phyloP scores from a whole-genome alignment of 2,329 filamentous ascomycete species.

The Canariomyces notabilis region DNA sequence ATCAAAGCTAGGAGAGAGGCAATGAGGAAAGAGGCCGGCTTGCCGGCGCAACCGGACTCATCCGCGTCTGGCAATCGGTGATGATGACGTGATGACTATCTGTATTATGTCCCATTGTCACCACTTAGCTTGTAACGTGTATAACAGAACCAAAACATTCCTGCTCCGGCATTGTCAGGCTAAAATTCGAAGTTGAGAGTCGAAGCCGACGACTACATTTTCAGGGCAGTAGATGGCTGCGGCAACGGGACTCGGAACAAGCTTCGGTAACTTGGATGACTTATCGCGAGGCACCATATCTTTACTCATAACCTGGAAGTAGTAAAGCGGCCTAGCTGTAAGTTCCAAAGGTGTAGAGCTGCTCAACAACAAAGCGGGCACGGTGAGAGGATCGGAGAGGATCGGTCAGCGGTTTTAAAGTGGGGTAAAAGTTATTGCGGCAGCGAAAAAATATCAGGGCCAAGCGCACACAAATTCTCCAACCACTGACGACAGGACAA shows the following conservation, averaged over 20 bases:
- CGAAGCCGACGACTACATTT: not conserved
- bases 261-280: too few relatives aligned
- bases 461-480: constrained; percentile 30
- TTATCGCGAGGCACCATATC: too few relatives aligned
- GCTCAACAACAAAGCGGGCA: constrained; percentile 3
- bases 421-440: constrained; percentile 28
- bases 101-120: constrained; percentile 9
- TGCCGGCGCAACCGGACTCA: constrained; percentile 34
- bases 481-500: constrained; percentile 23
- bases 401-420: constrained; percentile 12
- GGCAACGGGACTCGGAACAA: too few relatives aligned
- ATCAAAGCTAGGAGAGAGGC: constrained; percentile 42
- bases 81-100: not conserved
- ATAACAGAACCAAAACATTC: not conserved
- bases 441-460: constrained; percentile 28
- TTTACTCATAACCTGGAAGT: too few relatives aligned
- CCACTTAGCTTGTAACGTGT: constrained; percentile 2
- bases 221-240: too few relatives aligned
- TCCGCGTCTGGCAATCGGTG: constrained; percentile 11
- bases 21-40: constrained; percentile 45
- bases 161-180: not conserved
- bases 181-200: not conserved
- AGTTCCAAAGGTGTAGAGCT: too few relatives aligned
- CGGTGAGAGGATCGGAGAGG: constrained; percentile 19
- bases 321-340: too few relatives aligned